Evolutionary conservation across 345 rosid species (phyloP), one percentile per base, ranked within the genome.

Genomic region (Viola odorata): DNA sequence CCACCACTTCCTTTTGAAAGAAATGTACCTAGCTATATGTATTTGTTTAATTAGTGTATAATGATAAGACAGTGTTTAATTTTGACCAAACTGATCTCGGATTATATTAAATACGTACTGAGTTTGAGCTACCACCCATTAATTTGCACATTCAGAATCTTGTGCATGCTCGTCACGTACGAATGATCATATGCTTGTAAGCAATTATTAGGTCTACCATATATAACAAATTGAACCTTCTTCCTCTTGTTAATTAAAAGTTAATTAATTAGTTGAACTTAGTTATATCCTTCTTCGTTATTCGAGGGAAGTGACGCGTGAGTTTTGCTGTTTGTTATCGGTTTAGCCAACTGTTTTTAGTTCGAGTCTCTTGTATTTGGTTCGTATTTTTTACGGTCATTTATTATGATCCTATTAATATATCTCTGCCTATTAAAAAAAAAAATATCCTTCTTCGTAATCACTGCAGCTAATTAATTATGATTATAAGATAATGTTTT

Each of bases 161-260:
- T 54, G 0, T 69, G 73, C 78, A 70, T 76, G 76, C 80, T 66
- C 40, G 61, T 67, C 74, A 67, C 72, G 80, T 73, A 63, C 56
- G 32, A 63, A 53, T 56, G 5, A 57, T 37, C 32, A 17, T 41
- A 60, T 12, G 42, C 45, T 32, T 32, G 37, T 37, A 62, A 63
- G 68, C 37, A 12, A 63, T 63, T 42, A 69, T 63, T 50, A 63
- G 54, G 58, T 44, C 73, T 63, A 69, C 45, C 37, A 44, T 17
- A 32, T n/a, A 50, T 15, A 53, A 6, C 42, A 38, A 12, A 44
- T 57, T 5, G 14, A 41, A 13, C 53, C 11, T 3, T 54, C 58
- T n/a, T n/a, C n/a, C n/a, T n/a, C n/a, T 37, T 14, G 10, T 23
- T 23, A 23, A 23, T 23, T 10, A 9, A 16, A 6, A 7, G 8